Base-by-base conservation (phyloP, 345 rosid genomes). In the Citrus glauca region DNA sequence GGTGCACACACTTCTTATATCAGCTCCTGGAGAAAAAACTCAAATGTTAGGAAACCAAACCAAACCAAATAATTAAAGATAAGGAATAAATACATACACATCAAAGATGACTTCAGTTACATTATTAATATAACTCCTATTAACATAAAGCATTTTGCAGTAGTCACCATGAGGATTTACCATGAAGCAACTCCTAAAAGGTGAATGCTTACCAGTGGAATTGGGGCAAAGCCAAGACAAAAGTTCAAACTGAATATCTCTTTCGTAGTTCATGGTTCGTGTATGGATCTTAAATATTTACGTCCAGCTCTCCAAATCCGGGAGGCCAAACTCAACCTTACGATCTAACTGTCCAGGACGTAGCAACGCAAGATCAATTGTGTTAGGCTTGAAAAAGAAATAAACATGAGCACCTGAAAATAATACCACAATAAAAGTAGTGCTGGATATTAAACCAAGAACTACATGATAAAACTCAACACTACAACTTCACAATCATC, bases 271-370 rank as follows among this genome's bases (percentile, higher is more conserved):
- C 97, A 95, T 95, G 0, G 98, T 91, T 82, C 98, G 77, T 4
- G 98, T 95, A 72, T 93, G 98, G 60, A 93, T 93, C 91, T 95
- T 93, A 82, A 95, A 93, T 74, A 93, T 93, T 82, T 91, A 97
- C 2, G 98, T 87, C 82, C 98, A 86, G 75, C 98, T 91, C 87
- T 95, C 98, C 76, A 93, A 71, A 76, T 93, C 97, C 63, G 98
- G 98, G 22, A 95, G 92, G n/a, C 98, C 98, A 71, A 95, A 93
- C 88, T 95, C 98, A 67, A 95, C 93, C 83, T 95, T 95, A 71
- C 98, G 97, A 79, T 93, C 98, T 66, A 95, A 81, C 70, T 97
- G 84, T 60, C 98, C 98, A 50, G 98, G 98, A 81, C 98, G 98
- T 80, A 95, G 42, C 32, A 93, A 82, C 59, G 98, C 98, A 53